A percentile compares a stretch with the other conserved stretches of the same genome.
Conservation (phyloP, 1,284 basidiomycete genomes). For the Ceratobasidium sp. region DNA sequence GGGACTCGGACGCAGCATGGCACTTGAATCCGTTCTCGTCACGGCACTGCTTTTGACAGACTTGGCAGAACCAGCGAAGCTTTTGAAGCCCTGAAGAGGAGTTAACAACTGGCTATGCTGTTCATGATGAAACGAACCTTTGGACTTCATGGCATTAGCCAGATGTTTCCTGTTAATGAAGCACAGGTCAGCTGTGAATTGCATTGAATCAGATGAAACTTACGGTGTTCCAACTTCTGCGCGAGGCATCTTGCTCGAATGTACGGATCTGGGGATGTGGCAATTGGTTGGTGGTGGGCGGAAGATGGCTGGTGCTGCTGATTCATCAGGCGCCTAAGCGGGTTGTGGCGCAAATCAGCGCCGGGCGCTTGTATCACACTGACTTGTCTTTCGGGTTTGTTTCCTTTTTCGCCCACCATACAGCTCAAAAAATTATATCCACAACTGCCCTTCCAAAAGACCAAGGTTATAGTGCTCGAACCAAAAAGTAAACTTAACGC, state of each 20-base stretch:
- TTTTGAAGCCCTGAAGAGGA: slow-evolving; percentile 71
- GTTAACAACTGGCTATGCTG: neutral
- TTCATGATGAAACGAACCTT: slow-evolving; percentile 60
- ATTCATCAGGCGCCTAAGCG: slow-evolving; percentile 15
- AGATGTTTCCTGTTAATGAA: slow-evolving; percentile 69
- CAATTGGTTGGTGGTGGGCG: slow-evolving; percentile 8
- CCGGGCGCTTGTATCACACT: neutral
- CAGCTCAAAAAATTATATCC: too few relatives aligned
- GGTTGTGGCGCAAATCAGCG: neutral
- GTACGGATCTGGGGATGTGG: neutral
- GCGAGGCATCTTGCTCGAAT: slow-evolving; percentile 45
- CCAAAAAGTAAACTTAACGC: too few relatives aligned
- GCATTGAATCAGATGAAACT: slow-evolving; percentile 5
- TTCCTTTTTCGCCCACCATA: too few relatives aligned
- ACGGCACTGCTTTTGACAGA: slow-evolving; percentile 94
- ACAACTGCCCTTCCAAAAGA: too few relatives aligned
- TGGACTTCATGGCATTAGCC: slow-evolving; percentile 96
- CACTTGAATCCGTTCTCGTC: slow-evolving; percentile 98
- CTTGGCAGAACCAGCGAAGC: slow-evolving; percentile 95
- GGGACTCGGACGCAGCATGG: slow-evolving; percentile 85
- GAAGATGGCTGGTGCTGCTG: slow-evolving; percentile 6
- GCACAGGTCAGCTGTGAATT: neutral
- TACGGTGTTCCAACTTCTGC: slow-evolving; percentile 79
- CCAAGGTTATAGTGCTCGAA: too few relatives aligned
- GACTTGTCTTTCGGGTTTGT: too few relatives aligned